phyloP scores from a whole-genome alignment of 352 stramenopile species.

The Salisapilia sapeloensis region DNA sequence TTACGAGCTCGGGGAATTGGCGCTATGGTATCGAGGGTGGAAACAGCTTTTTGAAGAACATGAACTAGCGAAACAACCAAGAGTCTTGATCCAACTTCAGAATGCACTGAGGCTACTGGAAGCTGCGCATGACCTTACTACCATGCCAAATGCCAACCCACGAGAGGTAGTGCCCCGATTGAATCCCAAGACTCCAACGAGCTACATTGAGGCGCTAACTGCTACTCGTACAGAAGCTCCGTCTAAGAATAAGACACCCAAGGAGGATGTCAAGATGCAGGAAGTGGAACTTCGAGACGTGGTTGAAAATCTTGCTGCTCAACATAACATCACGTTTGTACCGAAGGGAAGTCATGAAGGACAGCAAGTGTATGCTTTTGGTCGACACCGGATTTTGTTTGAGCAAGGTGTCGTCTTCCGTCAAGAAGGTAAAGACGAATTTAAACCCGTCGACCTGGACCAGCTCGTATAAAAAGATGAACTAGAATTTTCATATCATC shows the following conservation, averaged over 20 bases:
- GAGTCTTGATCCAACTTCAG: slow-evolving; percentile 67
- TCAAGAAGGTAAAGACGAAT: slow-evolving; percentile 41
- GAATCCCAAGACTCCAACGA: slow-evolving; percentile 25
- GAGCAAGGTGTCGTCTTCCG: slow-evolving; percentile 69
- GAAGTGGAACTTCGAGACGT: slow-evolving; percentile 64
- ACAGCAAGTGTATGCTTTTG: slow-evolving; percentile 67
- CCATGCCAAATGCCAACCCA: neutral
- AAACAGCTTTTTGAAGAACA: slow-evolving; percentile 63
- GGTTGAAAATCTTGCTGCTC: slow-evolving; percentile 64
- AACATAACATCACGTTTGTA: slow-evolving; percentile 67
- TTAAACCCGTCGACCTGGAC: slow-evolving; percentile 60
- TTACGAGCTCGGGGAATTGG: slow-evolving; percentile 38
- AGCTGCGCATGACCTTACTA: slow-evolving; percentile 10
- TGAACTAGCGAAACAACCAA: slow-evolving; percentile 24
- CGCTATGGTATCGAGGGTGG: slow-evolving; percentile 77
- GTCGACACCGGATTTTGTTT: slow-evolving; percentile 67
- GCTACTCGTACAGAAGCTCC: neutral
- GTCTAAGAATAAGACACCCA: neutral
- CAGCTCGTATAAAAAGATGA: slow-evolving; percentile 22
- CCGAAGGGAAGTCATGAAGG: slow-evolving; percentile 59
- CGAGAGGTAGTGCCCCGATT: slow-evolving; percentile 10
- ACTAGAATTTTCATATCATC: neutral
- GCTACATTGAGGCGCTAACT: slow-evolving; percentile 56
- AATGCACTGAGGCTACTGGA: slow-evolving; percentile 53
- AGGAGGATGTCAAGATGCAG: slow-evolving; percentile 19